Evolutionary conservation across 2,329 filamentous ascomycete genomes (phyloP).

Genomic region (Alternaria alternata): DNA sequence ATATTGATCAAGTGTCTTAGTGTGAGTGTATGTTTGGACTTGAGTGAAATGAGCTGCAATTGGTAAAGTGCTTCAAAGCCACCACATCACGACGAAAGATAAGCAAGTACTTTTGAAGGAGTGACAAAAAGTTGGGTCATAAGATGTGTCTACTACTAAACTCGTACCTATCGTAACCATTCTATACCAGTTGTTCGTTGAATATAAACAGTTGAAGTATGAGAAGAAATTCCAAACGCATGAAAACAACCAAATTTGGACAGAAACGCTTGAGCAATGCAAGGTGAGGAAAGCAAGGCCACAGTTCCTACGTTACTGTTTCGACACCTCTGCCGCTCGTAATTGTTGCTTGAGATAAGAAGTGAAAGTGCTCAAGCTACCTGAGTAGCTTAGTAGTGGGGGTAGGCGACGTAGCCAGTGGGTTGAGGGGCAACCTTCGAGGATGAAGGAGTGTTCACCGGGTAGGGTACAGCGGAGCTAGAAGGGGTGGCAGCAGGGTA

Average conservation of each 20-base stretch:
- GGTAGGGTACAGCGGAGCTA: slow-evolving; percentile 2
- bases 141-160: slow-evolving; percentile 71
- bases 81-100: not conserved
- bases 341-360: slow-evolving; percentile 13
- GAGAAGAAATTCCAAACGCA: slow-evolving; percentile 11
- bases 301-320: slow-evolving; percentile 10
- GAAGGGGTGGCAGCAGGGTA: slow-evolving; percentile 9
- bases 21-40: not conserved
- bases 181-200: slow-evolving; percentile 18
- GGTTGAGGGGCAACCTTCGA: slow-evolving; percentile 20
- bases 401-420: slow-evolving; percentile 21
- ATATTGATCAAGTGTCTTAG: not conserved
- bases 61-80: not conserved
- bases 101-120: not conserved
- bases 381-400: slow-evolving; percentile 19
- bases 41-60: not conserved
- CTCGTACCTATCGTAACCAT: slow-evolving; percentile 45
- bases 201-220: slow-evolving; percentile 22
- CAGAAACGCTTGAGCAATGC: slow-evolving; percentile 35
- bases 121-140: slow-evolving; percentile 4
- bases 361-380: slow-evolving; percentile 6
- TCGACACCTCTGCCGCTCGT: slow-evolving; percentile 16
- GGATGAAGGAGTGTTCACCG: slow-evolving; percentile 2
- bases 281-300: slow-evolving; percentile 24
- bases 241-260: not conserved